Percentiles rank a stretch among this genome's conserved stretches.
These are phyloP conservation scores for Lachancea thermotolerans DNA, from an alignment of 805 yeast species.

Conservation along the genomic window DNA sequence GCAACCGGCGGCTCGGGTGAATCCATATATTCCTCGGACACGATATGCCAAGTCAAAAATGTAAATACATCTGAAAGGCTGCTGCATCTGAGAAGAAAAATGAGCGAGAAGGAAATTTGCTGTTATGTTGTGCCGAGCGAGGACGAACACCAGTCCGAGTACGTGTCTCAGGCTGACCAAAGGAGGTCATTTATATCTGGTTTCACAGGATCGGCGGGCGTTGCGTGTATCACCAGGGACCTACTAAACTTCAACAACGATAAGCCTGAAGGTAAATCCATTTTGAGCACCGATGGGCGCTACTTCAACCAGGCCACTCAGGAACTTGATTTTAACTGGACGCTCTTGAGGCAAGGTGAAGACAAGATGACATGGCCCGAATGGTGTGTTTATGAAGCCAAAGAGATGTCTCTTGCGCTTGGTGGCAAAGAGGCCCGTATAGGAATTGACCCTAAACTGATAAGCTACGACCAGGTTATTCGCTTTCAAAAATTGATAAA, in stretches of 20 bases:
- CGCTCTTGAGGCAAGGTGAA: slow-evolving; percentile 72
- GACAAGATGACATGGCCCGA: slow-evolving; percentile 73
- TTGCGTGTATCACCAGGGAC: slow-evolving; percentile 69
- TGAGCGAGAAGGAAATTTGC: slow-evolving; percentile 58
- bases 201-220: slow-evolving; percentile 90
- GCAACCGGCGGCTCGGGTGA: slow-evolving; percentile 26
- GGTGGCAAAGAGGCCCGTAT: slow-evolving; percentile 43
- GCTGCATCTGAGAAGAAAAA: slow-evolving; percentile 50
- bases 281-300: slow-evolving; percentile 88
- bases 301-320: slow-evolving; percentile 86
- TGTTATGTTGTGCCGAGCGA: slow-evolving; percentile 79
- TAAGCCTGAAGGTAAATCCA: slow-evolving; percentile 56
- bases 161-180: slow-evolving; percentile 74
- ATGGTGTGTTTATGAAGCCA: slow-evolving; percentile 58
- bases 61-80: slow-evolving; percentile 58
- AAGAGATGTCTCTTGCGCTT: slow-evolving; percentile 36
- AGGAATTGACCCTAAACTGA: slow-evolving; percentile 78
- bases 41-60: slow-evolving; percentile 34
- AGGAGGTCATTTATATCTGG: slow-evolving; percentile 79
- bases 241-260: slow-evolving; percentile 35
- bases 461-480: slow-evolving; percentile 40
- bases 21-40: slow-evolving; percentile 35
- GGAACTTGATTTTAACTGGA: slow-evolving; percentile 78
- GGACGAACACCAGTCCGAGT: slow-evolving; percentile 92
- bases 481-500: slow-evolving; percentile 28